Base-by-base conservation (phyloP, 805 yeast genomes). In the Teunomyces pallodes region DNA sequence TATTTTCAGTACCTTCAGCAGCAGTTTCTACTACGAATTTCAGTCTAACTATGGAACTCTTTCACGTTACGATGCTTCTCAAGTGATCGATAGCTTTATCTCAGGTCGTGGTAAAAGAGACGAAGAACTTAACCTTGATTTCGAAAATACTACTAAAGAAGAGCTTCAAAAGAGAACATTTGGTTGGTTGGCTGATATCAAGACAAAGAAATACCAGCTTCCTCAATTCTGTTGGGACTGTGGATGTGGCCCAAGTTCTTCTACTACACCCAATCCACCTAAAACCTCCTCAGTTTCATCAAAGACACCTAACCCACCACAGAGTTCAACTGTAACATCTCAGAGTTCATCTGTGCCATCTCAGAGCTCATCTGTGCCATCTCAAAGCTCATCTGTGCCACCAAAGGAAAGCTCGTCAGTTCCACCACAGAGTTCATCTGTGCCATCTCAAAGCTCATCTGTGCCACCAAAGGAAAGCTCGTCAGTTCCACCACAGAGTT, bases 211-310 rank as follows among this genome's bases (percentile, higher is more conserved):
- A 28, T 30, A 9, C 13, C 39, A 44, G 12, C 17, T 52, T 26
- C 46, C 38, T 7, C 43, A 40, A 9, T 32, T 31, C 42, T 53
- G 56, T 46, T 53, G 56, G 54, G 54, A 50, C 27, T 53, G 54
- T 45, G 44, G 33, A 30, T 50, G 54, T 38, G n/a, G n/a, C n/a
- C 45, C 44, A 14, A 4, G 36, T 16, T 13, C 9, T 32, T 8
- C 38, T 27, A n/a, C 42, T 27, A 12, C 42, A 27, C 35, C 48
- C 7, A n/a, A 9, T 30, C n/a, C n/a, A n/a, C n/a, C n/a, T n/a
- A n/a, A n/a, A n/a, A 10, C 8, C 9, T 9, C 30, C 3, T n/a
- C n/a, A n/a, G n/a, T n/a, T n/a, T n/a, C n/a, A n/a, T n/a, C n/a
- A n/a, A n/a, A n/a, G n/a, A n/a, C n/a, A n/a, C n/a, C 3, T n/a